These are phyloP conservation scores for Cladorrhinum sp. DNA, from an alignment of 2,329 filamentous ascomycete species.

Conservation along the genomic window DNA sequence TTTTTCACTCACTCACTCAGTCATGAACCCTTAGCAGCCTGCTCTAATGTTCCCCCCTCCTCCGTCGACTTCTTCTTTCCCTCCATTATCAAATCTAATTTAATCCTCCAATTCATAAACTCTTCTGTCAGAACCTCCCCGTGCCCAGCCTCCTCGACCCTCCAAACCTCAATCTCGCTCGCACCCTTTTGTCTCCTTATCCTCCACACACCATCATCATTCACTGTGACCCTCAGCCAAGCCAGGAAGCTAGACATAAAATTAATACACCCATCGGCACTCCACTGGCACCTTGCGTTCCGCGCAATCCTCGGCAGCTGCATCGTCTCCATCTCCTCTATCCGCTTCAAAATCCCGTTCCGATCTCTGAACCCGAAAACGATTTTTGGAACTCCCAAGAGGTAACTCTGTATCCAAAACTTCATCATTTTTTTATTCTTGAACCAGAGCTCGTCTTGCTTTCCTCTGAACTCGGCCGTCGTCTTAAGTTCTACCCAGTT, in stretches of 20 bases:
- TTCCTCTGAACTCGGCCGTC: constrained; percentile 65
- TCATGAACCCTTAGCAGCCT: too few relatives aligned
- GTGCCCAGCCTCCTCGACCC: constrained; percentile 69
- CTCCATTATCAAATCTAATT: constrained; percentile 39
- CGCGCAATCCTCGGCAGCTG: constrained; percentile 74
- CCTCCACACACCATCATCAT: constrained; percentile 75
- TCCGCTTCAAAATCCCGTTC: constrained; percentile 65
- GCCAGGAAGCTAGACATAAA: constrained; percentile 76
- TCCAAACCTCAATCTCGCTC: constrained; percentile 68
- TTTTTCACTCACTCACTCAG: too few relatives aligned
- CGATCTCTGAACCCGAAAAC: constrained; percentile 81
- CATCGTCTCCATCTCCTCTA: constrained; percentile 79
- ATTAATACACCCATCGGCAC: constrained; percentile 91
- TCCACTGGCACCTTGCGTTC: constrained; percentile 69
- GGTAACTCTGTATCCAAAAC: constrained; percentile 95
- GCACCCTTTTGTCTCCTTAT: constrained; percentile 65
- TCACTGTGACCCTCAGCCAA: constrained; percentile 62
- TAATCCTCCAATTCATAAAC: constrained; percentile 73
- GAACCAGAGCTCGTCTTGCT: constrained; percentile 70
- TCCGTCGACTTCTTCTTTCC: not conserved
- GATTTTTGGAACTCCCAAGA: constrained; percentile 88
- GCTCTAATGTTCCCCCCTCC: too few relatives aligned
- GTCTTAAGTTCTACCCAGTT: constrained; percentile 98
- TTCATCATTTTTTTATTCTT: constrained; percentile 93
- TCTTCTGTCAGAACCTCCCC: constrained; percentile 73